These are phyloP conservation scores for Benincasa hispida DNA, from an alignment of 306 rosid genomes.

Conservation along the genomic window DNA sequence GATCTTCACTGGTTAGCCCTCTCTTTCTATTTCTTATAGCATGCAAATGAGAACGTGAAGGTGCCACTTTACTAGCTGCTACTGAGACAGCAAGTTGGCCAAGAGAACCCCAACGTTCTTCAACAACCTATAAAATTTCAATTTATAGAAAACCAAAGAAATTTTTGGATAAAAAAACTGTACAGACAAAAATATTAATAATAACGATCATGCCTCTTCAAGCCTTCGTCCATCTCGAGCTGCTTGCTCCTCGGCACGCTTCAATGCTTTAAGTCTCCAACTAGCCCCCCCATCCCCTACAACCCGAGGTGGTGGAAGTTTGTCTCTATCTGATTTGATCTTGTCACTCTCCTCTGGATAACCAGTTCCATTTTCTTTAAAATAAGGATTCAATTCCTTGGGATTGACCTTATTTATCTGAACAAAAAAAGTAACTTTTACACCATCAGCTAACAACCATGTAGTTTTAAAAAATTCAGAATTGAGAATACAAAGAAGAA, in stretches of 20 bases:
- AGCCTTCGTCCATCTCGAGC: conserved; percentile 58
- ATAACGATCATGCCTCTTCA: conserved; percentile 35
- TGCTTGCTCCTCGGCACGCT: conserved; percentile 91
- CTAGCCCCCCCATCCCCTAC: conserved; percentile 97
- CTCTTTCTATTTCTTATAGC: conserved; percentile 64
- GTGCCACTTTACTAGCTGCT: conserved; percentile 61
- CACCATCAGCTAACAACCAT: not conserved
- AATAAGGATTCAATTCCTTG: conserved; percentile 77
- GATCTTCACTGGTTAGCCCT: conserved; percentile 34
- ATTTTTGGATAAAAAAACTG: not conserved
- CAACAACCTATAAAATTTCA: conserved; percentile 48
- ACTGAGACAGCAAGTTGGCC: conserved; percentile 64
- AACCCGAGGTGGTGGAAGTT: conserved; percentile 50
- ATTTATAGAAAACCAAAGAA: not conserved
- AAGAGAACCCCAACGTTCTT: conserved; percentile 82
- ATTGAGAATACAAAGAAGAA: not conserved
- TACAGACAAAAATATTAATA: not conserved
- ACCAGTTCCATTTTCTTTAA: conserved; percentile 66
- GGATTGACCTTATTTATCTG: conserved; percentile 48
- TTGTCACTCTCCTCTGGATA: conserved; percentile 54
- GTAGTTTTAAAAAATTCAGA: not conserved
- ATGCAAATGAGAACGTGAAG: conserved; percentile 73
- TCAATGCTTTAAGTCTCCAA: conserved; percentile 95
- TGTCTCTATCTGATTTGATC: conserved; percentile 23
- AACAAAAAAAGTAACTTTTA: not conserved